phyloP scores from a whole-genome alignment of 2,329 filamentous ascomycete genomes.

The Cladosporium sp. region DNA sequence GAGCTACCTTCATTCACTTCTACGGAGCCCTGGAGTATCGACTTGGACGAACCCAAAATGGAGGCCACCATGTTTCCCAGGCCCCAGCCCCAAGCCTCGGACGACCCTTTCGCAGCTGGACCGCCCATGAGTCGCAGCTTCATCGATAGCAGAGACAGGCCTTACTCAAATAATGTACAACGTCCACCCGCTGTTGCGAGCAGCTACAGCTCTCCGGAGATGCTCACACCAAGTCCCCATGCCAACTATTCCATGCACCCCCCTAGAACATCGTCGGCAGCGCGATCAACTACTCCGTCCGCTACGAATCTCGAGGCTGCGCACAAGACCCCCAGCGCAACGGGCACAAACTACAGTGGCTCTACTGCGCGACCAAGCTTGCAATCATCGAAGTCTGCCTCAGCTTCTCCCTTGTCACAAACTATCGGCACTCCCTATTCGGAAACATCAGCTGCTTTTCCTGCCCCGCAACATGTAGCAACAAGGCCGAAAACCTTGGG shows the following conservation, averaged over 20 bases:
- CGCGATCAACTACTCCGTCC: not conserved
- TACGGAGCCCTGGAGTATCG: slow-evolving; percentile 1
- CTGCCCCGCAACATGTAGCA: slow-evolving; percentile 29
- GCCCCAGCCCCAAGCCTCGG: not conserved
- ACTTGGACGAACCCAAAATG: slow-evolving; percentile 12
- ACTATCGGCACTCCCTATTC: slow-evolving; percentile 31
- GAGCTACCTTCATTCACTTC: not conserved
- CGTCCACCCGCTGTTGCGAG: slow-evolving; percentile 13
- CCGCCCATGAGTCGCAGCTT: slow-evolving; percentile 27
- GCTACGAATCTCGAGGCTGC: not conserved
- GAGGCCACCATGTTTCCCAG: slow-evolving; percentile 13
- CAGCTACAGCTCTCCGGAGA: slow-evolving; percentile 22
- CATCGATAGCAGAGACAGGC: slow-evolving; percentile 30
- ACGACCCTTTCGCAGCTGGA: slow-evolving; percentile 12
- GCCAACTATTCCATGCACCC: not conserved
- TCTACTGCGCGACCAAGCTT: slow-evolving; percentile 23
- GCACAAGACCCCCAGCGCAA: slow-evolving; percentile 2
- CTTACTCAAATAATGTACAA: slow-evolving; percentile 20
- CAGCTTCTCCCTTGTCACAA: slow-evolving; percentile 11
- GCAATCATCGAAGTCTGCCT: slow-evolving; percentile 17
- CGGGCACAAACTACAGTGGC: slow-evolving; percentile 22
- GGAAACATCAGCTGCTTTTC: slow-evolving; percentile 26
- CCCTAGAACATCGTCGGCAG: not conserved
- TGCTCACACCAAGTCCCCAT: slow-evolving; percentile 5
- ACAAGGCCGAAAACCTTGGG: slow-evolving; percentile 28